Conservation (phyloP, 345 rosid species). For the Arabidopsis suecica region DNA sequence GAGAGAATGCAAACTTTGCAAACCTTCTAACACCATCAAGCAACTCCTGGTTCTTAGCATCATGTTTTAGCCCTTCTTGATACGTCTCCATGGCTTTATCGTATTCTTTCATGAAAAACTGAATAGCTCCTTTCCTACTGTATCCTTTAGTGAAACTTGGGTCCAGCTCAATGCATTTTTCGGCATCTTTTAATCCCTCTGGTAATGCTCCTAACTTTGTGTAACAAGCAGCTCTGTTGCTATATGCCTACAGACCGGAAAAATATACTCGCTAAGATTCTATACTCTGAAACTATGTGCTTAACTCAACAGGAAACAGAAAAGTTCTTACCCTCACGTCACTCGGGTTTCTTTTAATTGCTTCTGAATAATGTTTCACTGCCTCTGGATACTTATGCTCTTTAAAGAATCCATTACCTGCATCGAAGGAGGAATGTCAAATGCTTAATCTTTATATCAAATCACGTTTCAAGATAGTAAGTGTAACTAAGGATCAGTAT, state of each 20-base stretch:
- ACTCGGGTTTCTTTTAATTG: constrained; percentile 78
- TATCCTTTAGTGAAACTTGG: constrained; percentile 91
- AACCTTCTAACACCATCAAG: constrained; percentile 86
- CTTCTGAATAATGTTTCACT: constrained; percentile 83
- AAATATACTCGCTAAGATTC: not conserved
- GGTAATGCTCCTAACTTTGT: constrained; percentile 93
- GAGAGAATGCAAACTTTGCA: constrained; percentile 22
- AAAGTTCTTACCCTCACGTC: constrained; percentile 64
- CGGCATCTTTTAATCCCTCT: constrained; percentile 96
- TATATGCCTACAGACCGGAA: constrained; percentile 60
- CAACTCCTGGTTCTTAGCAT: constrained; percentile 87
- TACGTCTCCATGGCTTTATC: constrained; percentile 93
- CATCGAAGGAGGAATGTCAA: not conserved
- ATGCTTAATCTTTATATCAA: too few relatives aligned
- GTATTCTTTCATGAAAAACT: constrained; percentile 94
- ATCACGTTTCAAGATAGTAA: not conserved
- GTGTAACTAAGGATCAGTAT: not conserved
- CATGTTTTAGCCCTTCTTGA: constrained; percentile 83
- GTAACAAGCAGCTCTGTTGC: constrained; percentile 98
- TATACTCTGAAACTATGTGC: not conserved
- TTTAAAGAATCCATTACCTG: constrained; percentile 91
- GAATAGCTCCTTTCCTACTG: constrained; percentile 86
- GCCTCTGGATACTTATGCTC: constrained; percentile 95
- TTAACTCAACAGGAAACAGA: not conserved
- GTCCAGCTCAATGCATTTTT: constrained; percentile 95